Evolutionary conservation across 345 rosid genomes (phyloP).

Genomic region (Cardamine occulta): DNA sequence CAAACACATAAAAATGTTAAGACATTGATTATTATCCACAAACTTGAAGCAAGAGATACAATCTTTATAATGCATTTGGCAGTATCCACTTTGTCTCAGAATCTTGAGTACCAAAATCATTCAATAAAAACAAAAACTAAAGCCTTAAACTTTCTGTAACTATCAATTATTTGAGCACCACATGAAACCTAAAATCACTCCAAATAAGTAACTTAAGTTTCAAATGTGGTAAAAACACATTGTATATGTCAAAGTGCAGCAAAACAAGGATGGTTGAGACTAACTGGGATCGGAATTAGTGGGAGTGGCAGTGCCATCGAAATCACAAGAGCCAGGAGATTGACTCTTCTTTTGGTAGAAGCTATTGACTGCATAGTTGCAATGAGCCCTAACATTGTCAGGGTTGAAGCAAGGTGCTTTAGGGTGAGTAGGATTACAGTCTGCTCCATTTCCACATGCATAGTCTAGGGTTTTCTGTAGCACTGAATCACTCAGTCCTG

Average conservation of each 20-base stretch:
- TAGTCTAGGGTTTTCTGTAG: constrained; percentile 83
- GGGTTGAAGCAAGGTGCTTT: constrained; percentile 73
- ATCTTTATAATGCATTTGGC: not conserved
- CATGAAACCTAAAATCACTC: constrained; percentile 1
- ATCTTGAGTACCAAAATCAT: constrained; percentile 22
- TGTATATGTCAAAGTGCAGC: constrained; percentile 10
- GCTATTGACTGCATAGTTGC: constrained; percentile 90
- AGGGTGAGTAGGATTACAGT: constrained; percentile 66
- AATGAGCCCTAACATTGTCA: constrained; percentile 76
- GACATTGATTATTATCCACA: not conserved
- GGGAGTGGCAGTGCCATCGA: constrained; percentile 67
- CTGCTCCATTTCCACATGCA: constrained; percentile 97
- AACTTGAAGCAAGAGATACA: not conserved
- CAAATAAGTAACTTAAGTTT: not conserved
- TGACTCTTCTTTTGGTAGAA: constrained; percentile 82
- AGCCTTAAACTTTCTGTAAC: constrained; percentile 25
- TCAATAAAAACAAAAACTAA: constrained; percentile 14
- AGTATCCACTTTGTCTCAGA: constrained; percentile 22
- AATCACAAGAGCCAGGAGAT: constrained; percentile 75
- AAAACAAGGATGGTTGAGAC: constrained; percentile 10
- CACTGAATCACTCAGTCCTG: constrained; percentile 52
- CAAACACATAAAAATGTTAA: constrained; percentile 30
- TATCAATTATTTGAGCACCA: constrained; percentile 23
- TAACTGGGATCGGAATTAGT: constrained; percentile 66
- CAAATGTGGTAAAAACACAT: constrained; percentile 15